Evolutionary conservation across 1,284 basidiomycete species (phyloP), one percentile per base, ranked within the genome.

Genomic region (Irpex rosettiformis): DNA sequence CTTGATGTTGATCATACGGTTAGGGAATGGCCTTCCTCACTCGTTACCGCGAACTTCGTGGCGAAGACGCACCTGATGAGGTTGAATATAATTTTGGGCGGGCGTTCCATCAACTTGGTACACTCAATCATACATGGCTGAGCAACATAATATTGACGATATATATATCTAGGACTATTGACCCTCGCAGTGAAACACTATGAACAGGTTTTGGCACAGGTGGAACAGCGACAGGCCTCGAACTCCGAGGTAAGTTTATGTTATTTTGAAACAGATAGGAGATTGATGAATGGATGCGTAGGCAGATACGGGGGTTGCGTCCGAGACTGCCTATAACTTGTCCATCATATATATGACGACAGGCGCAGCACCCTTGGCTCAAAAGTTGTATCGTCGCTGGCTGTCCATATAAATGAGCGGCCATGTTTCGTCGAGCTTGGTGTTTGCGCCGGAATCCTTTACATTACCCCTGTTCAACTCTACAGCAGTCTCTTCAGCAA

Each of bases 31-130:
- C 89, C 0, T 96, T 95, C 72, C 73, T 96, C 33, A 80, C 86
- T 0, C 81, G 85, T 52, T 96, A 96, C 71, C 81, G 92, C 16
- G 75, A 78, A 18, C 66, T 89, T 33, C 77, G 82, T 51, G 74
- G 78, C 58, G 67, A 64, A 0, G 73, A 77, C 37, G 69, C 73
- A 2, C 72, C 79, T 13, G 79, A 83, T 48, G 92, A 95, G 68
- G 88, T 95, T 1, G 94, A 98, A 64, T 98, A 88, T 73, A 98
- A 98, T 70, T 91, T 93, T 69, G 96, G 89, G 0, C 79, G 96
- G 47, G 83, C 87, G 0, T 97, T 97, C 69, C 96, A 99, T 69
- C 90, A 94, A 58, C 77, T 98, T 13, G 92, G 94, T 94, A 67
- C 65, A 76, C 49, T 16, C 48, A 48, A 40, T 11, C 10, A 51